Base-by-base conservation (phyloP, 495 filamentous ascomycete genomes). In the Chlorociboria aeruginascens region DNA sequence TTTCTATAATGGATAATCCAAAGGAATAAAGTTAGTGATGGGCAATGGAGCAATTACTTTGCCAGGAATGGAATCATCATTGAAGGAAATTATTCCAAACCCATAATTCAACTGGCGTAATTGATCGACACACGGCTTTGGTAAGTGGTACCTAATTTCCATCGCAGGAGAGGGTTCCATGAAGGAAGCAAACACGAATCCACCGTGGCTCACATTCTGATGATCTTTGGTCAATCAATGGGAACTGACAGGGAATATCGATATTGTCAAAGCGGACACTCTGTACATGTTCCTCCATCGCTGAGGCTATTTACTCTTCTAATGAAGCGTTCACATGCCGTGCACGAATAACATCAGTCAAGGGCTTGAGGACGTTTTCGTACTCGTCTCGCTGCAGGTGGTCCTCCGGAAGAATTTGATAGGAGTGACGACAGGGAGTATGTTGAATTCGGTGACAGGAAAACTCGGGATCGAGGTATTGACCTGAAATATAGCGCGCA, bases 351-450 rank as follows among this genome's bases (percentile, higher is more conserved):
- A 40, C 32, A 3, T 32, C 28, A 3, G 36, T 39, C 11, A 48
- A 40, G 2, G 36, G 45, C 10, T 6, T 31, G 34, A 48, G 28
- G 4, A 28, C 45, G 7, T 40, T 48, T 14, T 48, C 45, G 36
- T 39, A 48, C n/a, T 33, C 2, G 6, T 8, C 25, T n/a, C 45
- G 25, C 10, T n/a, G 33, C 8, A 36, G 45, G 29, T 48, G 36
- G 28, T 40, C 45, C 25, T 48, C 14, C 2, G 36, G 45, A 13
- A 48, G 40, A 11, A 48, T 30, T 48, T 39, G 10, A 48, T 3
- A 9, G 45, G 45, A 4, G 37, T 48, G 20, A 32, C 11, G 28
- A 40, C 40, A 14, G 35, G 36, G n/a, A 14, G 16, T 28, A 48
- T 40, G 11, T 40, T 32, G 13, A 48, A 48, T 16, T 40, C 29